Base-by-base conservation (phyloP, 495 filamentous ascomycete genomes). In the Tetracladium marchalianum region DNA sequence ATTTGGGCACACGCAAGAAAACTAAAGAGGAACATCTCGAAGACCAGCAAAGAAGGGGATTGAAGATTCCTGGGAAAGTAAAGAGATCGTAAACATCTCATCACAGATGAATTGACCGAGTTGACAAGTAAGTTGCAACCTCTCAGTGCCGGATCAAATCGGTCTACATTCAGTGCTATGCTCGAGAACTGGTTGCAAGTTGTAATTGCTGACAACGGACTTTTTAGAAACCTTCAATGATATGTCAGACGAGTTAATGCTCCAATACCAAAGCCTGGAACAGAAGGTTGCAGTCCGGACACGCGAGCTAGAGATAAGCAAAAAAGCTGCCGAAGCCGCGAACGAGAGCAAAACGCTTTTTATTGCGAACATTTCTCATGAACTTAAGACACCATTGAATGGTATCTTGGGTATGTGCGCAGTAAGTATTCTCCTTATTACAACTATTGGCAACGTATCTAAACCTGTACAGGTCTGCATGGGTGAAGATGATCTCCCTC, bases 341-440 rank as follows among this genome's bases (percentile, higher is more conserved):
- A 95, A 94, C 55, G 85, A 94, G 62, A 92, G 86, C 68, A 95
- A 96, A 65, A 94, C 90, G 6, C 63, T 94, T 18, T 96, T 96
- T 62, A 90, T 96, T 51, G 90, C 90, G 24, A 96, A 96, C 54
- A 94, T 96, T 22, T 93, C 87, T 3, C 90, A 96, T 58, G 90
- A 95, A 60, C 71, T 96, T 11, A 89, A 93, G 60, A 95, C 90
- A 1, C 90, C 90, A 0, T 63, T 95, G 17, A 96, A 96, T 57
- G 90, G 87, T 2, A 95, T 96, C 52, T 66, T 96, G 27, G 90
- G 90, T 41, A 95, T 95, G 87, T 86, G 80, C 52, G 84, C 88
- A 0, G 51, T 58, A 0, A 27, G 22, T 27, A 3, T 3, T 27
- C 22, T 27, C 22, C n/a, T 27, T 27, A 3, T 27, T 27, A 27